Conservation (phyloP, 495 filamentous ascomycete genomes). For the Aspergillus heteromorphus region DNA sequence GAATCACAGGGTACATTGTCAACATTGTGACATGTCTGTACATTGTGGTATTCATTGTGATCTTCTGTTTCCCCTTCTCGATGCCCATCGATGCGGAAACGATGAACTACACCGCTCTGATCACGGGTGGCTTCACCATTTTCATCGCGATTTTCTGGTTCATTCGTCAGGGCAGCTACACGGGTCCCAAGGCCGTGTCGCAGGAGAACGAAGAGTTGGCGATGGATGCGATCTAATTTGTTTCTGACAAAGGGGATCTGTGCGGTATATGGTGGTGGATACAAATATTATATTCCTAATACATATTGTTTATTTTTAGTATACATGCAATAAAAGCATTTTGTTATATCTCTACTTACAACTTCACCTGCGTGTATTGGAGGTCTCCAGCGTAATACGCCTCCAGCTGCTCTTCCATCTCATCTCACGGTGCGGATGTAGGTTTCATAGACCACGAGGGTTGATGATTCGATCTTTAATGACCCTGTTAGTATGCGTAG, state of each 20-base stretch:
- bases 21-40: conserved; percentile 56
- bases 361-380: neutral
- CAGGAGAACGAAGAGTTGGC: neutral
- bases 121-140: conserved; percentile 54
- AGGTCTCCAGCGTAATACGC: neutral
- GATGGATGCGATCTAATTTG: neutral
- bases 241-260: neutral
- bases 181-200: conserved; percentile 4
- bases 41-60: conserved; percentile 64
- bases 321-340: neutral
- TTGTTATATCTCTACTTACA: neutral
- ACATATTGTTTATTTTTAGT: neutral
- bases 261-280: neutral
- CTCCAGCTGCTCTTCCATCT: neutral
- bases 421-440: neutral
- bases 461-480: no score
- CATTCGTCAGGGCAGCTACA: conserved; percentile 7
- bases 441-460: no score
- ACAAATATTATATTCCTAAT: neutral
- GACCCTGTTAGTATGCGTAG: no score
- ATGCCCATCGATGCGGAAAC: conserved; percentile 48
- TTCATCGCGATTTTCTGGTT: conserved; percentile 36
- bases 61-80: conserved; percentile 73
- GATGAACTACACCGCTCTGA: conserved; percentile 71
- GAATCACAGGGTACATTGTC: conserved; percentile 52